These are phyloP conservation scores for Talaromyces verruculosus DNA, from an alignment of 2,329 filamentous ascomycete species.

Conservation along the genomic window DNA sequence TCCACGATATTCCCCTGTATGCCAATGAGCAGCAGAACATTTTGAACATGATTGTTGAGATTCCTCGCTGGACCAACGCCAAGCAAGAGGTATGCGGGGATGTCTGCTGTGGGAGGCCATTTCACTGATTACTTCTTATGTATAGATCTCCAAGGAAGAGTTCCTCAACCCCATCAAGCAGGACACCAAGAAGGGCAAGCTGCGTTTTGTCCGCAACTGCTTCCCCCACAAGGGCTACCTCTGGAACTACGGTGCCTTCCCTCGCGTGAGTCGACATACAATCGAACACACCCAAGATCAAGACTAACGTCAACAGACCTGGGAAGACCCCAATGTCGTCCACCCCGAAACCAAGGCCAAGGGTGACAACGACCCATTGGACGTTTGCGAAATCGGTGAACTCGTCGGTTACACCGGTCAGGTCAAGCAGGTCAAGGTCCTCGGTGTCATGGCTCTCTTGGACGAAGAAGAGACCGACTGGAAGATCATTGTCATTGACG, in stretches of 20 bases:
- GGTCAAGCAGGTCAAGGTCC: constrained; percentile 99
- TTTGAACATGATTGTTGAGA: constrained; percentile 99
- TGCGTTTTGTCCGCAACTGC: constrained; percentile 99
- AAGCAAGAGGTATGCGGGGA: constrained; percentile 82
- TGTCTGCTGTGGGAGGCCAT: neutral
- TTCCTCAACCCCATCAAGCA: constrained; percentile 99
- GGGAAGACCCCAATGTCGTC: constrained; percentile 94
- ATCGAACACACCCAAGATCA: neutral
- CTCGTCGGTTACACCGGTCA: constrained; percentile 93
- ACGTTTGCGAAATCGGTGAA: constrained; percentile 99
- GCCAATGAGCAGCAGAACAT: constrained; percentile 94
- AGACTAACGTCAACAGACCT: constrained; percentile 63
- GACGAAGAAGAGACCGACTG: constrained; percentile 99
- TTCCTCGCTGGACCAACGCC: constrained; percentile 98
- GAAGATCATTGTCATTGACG: constrained; percentile 99
- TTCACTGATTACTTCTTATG: neutral
- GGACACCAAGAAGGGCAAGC: constrained; percentile 99
- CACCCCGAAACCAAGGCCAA: constrained; percentile 99
- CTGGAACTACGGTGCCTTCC: constrained; percentile 99
- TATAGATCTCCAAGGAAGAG: constrained; percentile 97
- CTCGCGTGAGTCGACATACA: constrained; percentile 64
- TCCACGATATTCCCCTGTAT: constrained; percentile 98
- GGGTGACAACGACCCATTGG: constrained; percentile 98
- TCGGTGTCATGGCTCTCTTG: constrained; percentile 97
- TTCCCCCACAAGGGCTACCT: constrained; percentile 99